phyloP scores from a whole-genome alignment of 2,329 filamentous ascomycete species.

The Akanthomyces uredinophilus region DNA sequence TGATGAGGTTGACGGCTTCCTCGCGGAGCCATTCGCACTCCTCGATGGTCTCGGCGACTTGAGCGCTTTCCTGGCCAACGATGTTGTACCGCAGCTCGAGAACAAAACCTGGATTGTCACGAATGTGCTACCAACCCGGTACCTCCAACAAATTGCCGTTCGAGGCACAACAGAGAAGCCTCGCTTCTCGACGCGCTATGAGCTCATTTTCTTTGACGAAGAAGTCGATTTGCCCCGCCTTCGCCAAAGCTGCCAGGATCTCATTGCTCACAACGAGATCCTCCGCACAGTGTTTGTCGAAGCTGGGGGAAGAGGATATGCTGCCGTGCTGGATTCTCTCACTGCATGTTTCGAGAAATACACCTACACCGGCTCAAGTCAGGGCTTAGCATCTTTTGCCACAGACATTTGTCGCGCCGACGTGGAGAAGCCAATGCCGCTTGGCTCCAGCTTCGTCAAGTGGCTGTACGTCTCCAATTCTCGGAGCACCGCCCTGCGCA shows the following conservation, averaged over 20 bases:
- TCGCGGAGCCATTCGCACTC: slow-evolving; percentile 44
- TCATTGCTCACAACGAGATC: slow-evolving; percentile 58
- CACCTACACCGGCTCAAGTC: slow-evolving; percentile 42
- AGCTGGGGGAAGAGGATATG: slow-evolving; percentile 42
- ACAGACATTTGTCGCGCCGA: slow-evolving; percentile 51
- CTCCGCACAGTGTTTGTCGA: slow-evolving; percentile 61
- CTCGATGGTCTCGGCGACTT: slow-evolving; percentile 35
- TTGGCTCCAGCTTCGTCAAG: slow-evolving; percentile 56
- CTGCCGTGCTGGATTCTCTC: slow-evolving; percentile 54
- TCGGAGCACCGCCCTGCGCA: slow-evolving; percentile 23
- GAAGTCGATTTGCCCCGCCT: slow-evolving; percentile 44
- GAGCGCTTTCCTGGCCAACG: slow-evolving; percentile 39
- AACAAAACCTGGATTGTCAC: slow-evolving; percentile 45
- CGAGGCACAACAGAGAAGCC: slow-evolving; percentile 52
- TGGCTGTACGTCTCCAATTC: slow-evolving; percentile 46
- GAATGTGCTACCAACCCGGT: slow-evolving; percentile 54
- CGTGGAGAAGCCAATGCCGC: slow-evolving; percentile 48
- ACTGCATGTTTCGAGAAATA: slow-evolving; percentile 48
- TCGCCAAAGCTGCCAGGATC: slow-evolving; percentile 44
- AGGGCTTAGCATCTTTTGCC: slow-evolving; percentile 37
- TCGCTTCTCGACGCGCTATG: slow-evolving; percentile 59
- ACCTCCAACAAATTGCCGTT: slow-evolving; percentile 55
- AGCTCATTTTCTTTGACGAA: slow-evolving; percentile 56
- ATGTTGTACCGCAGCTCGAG: slow-evolving; percentile 46
- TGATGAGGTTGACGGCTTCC: slow-evolving; percentile 22